Conservation (phyloP, 140 eudicot species). For the Oenanthe javanica region DNA sequence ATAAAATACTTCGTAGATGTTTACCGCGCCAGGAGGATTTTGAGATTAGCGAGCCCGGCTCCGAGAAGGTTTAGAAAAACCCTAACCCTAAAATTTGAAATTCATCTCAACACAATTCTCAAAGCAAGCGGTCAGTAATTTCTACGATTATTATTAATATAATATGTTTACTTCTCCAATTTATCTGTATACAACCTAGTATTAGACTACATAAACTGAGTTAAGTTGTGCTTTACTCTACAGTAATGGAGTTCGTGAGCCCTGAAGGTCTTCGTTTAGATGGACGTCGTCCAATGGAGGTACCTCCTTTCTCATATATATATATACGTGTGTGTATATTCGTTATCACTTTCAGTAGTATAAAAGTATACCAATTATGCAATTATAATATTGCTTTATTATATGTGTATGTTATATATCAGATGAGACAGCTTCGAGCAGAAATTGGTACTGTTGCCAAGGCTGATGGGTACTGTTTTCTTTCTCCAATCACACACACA, state of each 20-base stretch:
- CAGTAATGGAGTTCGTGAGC: conserved; percentile 75
- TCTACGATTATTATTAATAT: not conserved
- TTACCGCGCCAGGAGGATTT: not conserved
- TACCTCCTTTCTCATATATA: conserved; percentile 5
- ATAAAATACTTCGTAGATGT: too few relatives aligned
- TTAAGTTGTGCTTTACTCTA: not conserved
- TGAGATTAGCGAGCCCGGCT: not conserved
- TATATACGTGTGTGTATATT: not conserved
- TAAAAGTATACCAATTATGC: not conserved
- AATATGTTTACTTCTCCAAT: too few relatives aligned
- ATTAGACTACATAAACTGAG: not conserved
- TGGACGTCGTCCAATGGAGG: conserved; percentile 98
- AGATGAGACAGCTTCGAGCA: conserved; percentile 94
- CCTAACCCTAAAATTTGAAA: not conserved
- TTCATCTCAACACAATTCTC: not conserved
- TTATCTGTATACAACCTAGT: too few relatives aligned
- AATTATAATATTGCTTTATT: not conserved
- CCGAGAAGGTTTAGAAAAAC: not conserved
- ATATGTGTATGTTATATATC: not conserved
- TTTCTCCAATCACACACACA: not conserved
- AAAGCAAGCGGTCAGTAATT: not conserved
- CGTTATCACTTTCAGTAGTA: not conserved
- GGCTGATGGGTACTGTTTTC: conserved; percentile 64
- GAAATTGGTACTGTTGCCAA: conserved; percentile 74
- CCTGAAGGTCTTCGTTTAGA: conserved; percentile 94